Evolutionary conservation across 768 basidiomycete genomes (phyloP).

Genomic region (Lactarius sanguifluus): DNA sequence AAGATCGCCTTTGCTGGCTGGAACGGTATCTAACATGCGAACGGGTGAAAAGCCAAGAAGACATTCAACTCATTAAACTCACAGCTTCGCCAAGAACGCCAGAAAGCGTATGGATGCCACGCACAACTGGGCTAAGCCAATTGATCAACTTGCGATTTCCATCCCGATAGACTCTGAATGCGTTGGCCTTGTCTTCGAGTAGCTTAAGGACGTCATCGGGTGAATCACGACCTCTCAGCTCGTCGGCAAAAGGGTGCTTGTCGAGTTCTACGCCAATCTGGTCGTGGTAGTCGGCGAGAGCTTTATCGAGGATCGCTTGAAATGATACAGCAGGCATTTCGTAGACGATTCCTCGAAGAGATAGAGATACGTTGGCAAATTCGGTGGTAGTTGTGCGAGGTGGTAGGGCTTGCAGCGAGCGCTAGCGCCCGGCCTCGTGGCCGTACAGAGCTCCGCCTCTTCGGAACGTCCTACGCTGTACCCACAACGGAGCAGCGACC

Average conservation of each 20-base stretch:
- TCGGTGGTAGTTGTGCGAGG: background rate
- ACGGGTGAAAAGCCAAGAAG: background rate
- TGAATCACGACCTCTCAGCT: background rate
- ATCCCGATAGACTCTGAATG: background rate
- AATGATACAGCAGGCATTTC: background rate
- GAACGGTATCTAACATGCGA: background rate
- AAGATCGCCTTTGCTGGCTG: background rate
- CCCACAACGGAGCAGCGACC: no score
- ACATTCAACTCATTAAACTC: background rate
- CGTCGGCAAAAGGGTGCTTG: slow-evolving; percentile 1
- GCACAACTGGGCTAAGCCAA: background rate
- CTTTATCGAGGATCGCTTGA: background rate
- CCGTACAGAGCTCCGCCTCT: no score
- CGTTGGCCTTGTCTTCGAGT: background rate
- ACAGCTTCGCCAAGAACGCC: background rate
- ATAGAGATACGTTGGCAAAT: background rate
- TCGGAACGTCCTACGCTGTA: no score
- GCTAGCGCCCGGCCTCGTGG: background rate
- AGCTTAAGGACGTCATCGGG: background rate
- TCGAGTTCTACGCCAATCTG: slow-evolving; percentile 3
- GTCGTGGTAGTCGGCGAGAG: background rate
- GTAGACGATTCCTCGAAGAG: background rate
- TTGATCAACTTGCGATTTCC: background rate
- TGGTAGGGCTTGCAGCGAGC: background rate
- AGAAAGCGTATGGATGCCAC: background rate